Conservation (phyloP, 805 yeast genomes). For the Ogataea ganodermae region DNA sequence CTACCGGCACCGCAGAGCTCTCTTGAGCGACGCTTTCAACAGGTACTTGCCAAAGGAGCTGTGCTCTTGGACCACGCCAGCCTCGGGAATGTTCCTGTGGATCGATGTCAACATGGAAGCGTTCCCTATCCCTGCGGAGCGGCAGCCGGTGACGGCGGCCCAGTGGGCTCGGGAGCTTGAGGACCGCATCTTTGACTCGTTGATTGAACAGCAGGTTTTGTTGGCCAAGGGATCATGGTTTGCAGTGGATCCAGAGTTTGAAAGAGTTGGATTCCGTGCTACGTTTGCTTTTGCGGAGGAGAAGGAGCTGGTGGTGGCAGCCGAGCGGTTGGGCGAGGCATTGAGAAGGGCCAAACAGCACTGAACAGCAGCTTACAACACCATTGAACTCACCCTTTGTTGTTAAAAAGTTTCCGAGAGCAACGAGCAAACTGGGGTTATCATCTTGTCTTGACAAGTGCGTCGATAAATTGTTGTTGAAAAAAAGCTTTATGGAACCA, state of each 20-base stretch:
- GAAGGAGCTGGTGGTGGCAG: conserved; percentile 27
- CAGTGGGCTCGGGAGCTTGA: conserved; percentile 37
- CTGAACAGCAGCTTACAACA: too few species aligned
- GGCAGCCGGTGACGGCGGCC: conserved; percentile 33
- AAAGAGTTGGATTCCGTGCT: conserved; percentile 34
- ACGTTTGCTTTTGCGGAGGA: conserved; percentile 34
- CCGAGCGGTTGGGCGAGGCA: conserved; percentile 31
- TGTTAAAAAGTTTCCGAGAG: too few species aligned
- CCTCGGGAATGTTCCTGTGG: conserved; percentile 48
- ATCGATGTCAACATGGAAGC: conserved; percentile 42
- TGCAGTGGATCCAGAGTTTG: conserved; percentile 25
- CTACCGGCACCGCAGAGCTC: conserved; percentile 65
- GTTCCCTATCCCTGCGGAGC: conserved; percentile 39
- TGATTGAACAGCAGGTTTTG: conserved; percentile 28
- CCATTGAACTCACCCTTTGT: too few species aligned
- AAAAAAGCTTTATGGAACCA: too few species aligned
- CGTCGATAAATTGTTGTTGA: too few species aligned
- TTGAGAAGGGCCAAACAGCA: conserved; percentile 8
- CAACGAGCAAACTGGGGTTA: too few species aligned
- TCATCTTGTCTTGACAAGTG: too few species aligned
- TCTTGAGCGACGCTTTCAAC: conserved; percentile 52
- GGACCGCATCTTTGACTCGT: conserved; percentile 28
- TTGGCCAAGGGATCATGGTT: conserved; percentile 40
- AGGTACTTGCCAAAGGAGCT: conserved; percentile 48
- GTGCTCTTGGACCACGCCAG: conserved; percentile 43